Conservation (phyloP, 202 grass and related monocot genomes). For the Miscanthus sacchariflorus region DNA sequence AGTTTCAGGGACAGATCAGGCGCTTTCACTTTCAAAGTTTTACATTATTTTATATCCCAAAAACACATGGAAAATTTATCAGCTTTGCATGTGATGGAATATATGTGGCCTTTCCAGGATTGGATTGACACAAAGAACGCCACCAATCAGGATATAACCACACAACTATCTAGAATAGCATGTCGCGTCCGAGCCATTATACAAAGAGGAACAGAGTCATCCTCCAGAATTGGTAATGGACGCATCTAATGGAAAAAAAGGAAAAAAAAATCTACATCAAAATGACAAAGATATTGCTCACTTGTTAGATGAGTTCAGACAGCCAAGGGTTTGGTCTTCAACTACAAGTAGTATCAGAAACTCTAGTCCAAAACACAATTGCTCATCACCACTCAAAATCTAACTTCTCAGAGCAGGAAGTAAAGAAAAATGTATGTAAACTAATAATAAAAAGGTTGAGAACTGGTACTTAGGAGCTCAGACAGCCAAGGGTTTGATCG, state of each 20-base stretch:
- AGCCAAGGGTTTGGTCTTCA: conserved; percentile 68
- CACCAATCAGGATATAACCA: conserved; percentile 84
- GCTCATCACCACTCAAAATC: conserved; percentile 45
- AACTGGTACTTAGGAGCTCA: conserved; percentile 8
- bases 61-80: neutral
- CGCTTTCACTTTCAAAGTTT: conserved; percentile 27
- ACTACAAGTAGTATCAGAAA: conserved; percentile 53
- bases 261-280: too few species aligned
- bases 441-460: neutral
- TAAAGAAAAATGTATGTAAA: neutral
- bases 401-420: neutral
- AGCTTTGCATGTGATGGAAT: neutral
- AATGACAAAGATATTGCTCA: neutral
- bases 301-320: conserved; percentile 51
- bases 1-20: neutral
- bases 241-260: conserved; percentile 12
- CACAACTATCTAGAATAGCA: conserved; percentile 38
- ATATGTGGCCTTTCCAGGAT: conserved; percentile 76
- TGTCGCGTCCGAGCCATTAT: conserved; percentile 67
- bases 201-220: conserved; percentile 52
- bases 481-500: conserved; percentile 59
- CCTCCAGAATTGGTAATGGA: conserved; percentile 74
- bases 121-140: conserved; percentile 48
- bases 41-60: conserved; percentile 36
- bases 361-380: conserved; percentile 56